Conservation (phyloP, 768 basidiomycete genomes). For the Boletus rubescentipes region DNA sequence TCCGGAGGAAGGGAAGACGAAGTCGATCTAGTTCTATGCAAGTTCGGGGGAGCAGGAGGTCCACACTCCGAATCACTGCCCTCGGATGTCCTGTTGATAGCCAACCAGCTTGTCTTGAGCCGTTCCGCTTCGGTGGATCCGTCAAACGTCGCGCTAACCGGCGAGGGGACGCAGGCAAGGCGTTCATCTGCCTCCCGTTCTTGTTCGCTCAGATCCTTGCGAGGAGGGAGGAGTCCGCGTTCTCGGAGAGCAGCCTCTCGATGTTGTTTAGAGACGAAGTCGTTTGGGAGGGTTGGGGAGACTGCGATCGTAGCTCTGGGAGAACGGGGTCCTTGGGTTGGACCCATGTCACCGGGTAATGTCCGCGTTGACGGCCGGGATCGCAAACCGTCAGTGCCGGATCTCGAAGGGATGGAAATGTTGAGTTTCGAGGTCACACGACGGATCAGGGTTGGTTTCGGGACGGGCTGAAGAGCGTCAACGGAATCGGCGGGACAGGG, state of each 20-base stretch:
- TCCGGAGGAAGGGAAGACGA: constrained; percentile 8
- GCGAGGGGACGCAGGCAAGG: constrained; percentile 37
- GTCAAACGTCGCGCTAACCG: constrained; percentile 19
- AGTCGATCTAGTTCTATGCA: neutral
- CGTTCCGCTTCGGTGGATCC: constrained; percentile 46
- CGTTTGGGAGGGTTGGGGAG: constrained; percentile 22
- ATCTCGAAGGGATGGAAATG: constrained; percentile 21
- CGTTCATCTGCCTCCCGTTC: constrained; percentile 44
- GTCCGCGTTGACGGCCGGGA: constrained; percentile 17
- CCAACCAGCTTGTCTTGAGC: constrained; percentile 56
- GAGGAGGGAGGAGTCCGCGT: constrained; percentile 55
- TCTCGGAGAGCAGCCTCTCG: constrained; percentile 58
- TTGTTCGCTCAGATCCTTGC: constrained; percentile 35
- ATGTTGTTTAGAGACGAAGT: constrained; percentile 21
- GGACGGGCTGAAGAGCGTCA: neutral
- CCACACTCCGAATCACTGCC: constrained; percentile 24
- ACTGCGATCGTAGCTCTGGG: neutral
- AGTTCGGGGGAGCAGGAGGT: neutral
- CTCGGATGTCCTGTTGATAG: constrained; percentile 33
- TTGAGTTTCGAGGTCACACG: constrained; percentile 30
- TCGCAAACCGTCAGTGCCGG: constrained; percentile 1
- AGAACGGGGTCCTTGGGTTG: constrained; percentile 1
- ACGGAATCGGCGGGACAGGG: neutral
- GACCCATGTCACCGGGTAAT: neutral
- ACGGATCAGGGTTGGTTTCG: constrained; percentile 26